A percentile compares a stretch with the other conserved stretches of the same genome.
phyloP scores from a whole-genome alignment of 306 rosid species.

The Clitoria ternatea region DNA sequence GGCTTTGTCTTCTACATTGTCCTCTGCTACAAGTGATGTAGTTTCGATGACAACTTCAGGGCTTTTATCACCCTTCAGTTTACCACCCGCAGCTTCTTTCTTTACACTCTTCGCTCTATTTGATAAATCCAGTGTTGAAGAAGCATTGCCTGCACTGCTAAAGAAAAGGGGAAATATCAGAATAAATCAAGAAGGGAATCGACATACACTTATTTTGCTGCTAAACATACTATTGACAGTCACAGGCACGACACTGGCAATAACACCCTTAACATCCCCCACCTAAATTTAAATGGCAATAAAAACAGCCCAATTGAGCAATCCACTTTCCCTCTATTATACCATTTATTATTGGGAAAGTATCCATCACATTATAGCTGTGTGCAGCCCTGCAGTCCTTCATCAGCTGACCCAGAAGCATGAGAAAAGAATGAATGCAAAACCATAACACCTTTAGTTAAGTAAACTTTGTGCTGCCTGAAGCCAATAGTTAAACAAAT shows the following conservation, averaged over 20 bases:
- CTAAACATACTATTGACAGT: neutral
- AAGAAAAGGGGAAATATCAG: conserved; percentile 16
- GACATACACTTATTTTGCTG: too few relatives aligned
- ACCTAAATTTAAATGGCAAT: conserved; percentile 1
- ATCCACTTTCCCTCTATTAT: conserved; percentile 5
- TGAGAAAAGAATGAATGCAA: too few relatives aligned
- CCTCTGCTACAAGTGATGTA: conserved; percentile 34
- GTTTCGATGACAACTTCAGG: conserved; percentile 36
- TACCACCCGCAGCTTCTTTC: conserved; percentile 40
- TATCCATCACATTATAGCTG: conserved; percentile 5
- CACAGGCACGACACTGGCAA: neutral
- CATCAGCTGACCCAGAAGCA: neutral
- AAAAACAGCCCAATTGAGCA: neutral
- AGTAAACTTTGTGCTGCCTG: neutral
- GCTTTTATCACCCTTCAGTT: conserved; percentile 25
- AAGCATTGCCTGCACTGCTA: conserved; percentile 50
- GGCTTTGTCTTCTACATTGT: conserved; percentile 22
- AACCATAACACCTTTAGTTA: neutral
- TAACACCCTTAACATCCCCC: neutral
- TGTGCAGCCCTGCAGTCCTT: neutral
- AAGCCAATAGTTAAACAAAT: neutral
- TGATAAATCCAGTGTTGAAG: conserved; percentile 25
- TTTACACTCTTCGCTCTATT: conserved; percentile 28
- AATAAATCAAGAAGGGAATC: conserved; percentile 20
- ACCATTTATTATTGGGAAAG: neutral